Conservation (phyloP, 148 eudicot genomes). For the Rhododendron henanense region DNA sequence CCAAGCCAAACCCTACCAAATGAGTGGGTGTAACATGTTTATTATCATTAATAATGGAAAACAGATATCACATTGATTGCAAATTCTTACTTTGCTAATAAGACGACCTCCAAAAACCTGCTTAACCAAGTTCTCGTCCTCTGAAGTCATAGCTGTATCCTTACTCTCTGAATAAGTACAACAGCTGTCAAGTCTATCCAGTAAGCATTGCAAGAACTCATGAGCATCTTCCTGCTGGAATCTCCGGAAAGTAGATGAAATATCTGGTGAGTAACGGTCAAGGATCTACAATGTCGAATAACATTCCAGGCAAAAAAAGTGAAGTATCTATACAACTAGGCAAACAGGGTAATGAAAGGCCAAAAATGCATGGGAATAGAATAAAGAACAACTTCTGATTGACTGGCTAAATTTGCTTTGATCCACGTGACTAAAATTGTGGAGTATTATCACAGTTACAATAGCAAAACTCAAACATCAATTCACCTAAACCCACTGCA, state of each 20-base stretch:
- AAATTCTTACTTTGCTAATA: conserved; percentile 68
- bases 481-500: not conserved
- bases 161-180: conserved; percentile 27
- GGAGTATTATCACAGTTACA: not conserved
- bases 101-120: conserved; percentile 87
- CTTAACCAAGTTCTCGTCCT: conserved; percentile 49
- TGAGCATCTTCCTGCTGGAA: conserved; percentile 98
- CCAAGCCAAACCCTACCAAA: not conserved
- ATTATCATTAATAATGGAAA: not conserved
- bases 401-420: not conserved
- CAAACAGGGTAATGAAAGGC: not conserved
- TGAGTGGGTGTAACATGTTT: not conserved
- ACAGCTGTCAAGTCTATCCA: conserved; percentile 71
- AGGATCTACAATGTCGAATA: conserved; percentile 26
- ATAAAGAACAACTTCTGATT: not conserved
- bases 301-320: not conserved
- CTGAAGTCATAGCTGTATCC: conserved; percentile 6
- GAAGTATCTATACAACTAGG: not conserved
- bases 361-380: not conserved
- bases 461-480: not conserved
- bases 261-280: conserved; percentile 52
- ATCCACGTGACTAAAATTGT: not conserved
- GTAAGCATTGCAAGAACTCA: conserved; percentile 75
- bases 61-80: conserved; percentile 36
- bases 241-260: conserved; percentile 62